Evolutionary conservation across 1,139 yeast genomes (phyloP).

Genomic region (Magnusiomyces fungicola): DNA sequence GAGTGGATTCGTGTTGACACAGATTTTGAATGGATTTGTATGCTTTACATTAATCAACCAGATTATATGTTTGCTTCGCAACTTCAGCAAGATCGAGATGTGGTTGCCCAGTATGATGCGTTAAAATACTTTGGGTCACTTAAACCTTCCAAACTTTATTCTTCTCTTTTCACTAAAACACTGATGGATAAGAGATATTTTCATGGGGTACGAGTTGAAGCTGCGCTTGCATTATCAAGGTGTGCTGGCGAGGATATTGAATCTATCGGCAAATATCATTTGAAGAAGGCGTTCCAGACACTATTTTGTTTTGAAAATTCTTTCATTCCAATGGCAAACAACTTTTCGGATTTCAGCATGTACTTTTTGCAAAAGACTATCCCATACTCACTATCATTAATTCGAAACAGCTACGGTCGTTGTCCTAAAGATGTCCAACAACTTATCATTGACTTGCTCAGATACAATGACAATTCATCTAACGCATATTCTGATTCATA

Average conservation of each 20-base stretch:
- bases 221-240: slow-evolving; percentile 69
- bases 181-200: slow-evolving; percentile 78
- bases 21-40: slow-evolving; percentile 95
- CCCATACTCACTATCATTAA: slow-evolving; percentile 51
- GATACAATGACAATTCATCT: slow-evolving; percentile 79
- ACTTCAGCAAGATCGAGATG: slow-evolving; percentile 88
- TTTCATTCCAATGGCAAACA: slow-evolving; percentile 67
- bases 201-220: slow-evolving; percentile 83
- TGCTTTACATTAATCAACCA: slow-evolving; percentile 74
- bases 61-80: slow-evolving; percentile 95
- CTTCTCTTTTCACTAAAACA: slow-evolving; percentile 73
- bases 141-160: slow-evolving; percentile 58
- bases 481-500: slow-evolving; percentile 70
- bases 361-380: slow-evolving; percentile 68
- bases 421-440: slow-evolving; percentile 59
- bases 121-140: slow-evolving; percentile 59
- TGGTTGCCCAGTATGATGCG: slow-evolving; percentile 90
- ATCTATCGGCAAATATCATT: slow-evolving; percentile 66
- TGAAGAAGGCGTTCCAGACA: slow-evolving; percentile 60
- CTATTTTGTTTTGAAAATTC: slow-evolving; percentile 67
- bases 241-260: slow-evolving; percentile 55
- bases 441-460: slow-evolving; percentile 61
- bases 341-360: slow-evolving; percentile 60
- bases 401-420: slow-evolving; percentile 56
- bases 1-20: slow-evolving; percentile 98